Evolutionary conservation across 176 grass and related monocot genomes (phyloP), one percentile per base, ranked within the genome.

Genomic region (Rhynchospora tenuis): DNA sequence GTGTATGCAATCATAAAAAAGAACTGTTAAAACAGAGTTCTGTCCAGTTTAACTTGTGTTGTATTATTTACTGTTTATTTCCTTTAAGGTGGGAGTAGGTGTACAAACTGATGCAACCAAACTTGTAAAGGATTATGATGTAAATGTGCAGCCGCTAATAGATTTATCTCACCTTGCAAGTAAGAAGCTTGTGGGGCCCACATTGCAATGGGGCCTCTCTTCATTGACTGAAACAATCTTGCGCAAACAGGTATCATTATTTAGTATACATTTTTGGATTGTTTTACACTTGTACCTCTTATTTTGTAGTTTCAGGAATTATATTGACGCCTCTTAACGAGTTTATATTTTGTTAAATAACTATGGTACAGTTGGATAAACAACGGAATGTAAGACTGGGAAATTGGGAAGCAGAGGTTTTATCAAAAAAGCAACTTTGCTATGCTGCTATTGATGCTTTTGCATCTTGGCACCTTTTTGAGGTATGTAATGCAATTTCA

Each of bases 361-460:
- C 42, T 62, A 50, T 87, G 7, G 7, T 81, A 54, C 63, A 98
- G 95, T 81, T 98, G 50, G 81, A 83, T 9, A 98, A 95, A 78
- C 92, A 81, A 7, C 84, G 57, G 5, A 91, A 86, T 64, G 93
- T 95, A 82, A 91, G 89, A 84, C 76, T 98, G 86, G 92, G 95
- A 85, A 98, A 98, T 28, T 98, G 95, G 95, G 95, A 98, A 87
- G 31, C 31, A 33, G 9, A 8, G 73, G 15, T 80, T 78, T 87
- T 98, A 80, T 88, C 90, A 56, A 91, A 82, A 72, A 48, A 90
- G 62, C 89, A 94, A 87, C 85, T 98, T 17, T 83, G 90, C 16
- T 98, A 98, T 88, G 95, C 92, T 90, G 95, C 95, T 50, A 95
- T 89, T 79, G 95, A 98, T 91, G 95, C 95, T 11, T 98, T 90